Conservation (phyloP, 306 rosid genomes). For the Vigna radiata region DNA sequence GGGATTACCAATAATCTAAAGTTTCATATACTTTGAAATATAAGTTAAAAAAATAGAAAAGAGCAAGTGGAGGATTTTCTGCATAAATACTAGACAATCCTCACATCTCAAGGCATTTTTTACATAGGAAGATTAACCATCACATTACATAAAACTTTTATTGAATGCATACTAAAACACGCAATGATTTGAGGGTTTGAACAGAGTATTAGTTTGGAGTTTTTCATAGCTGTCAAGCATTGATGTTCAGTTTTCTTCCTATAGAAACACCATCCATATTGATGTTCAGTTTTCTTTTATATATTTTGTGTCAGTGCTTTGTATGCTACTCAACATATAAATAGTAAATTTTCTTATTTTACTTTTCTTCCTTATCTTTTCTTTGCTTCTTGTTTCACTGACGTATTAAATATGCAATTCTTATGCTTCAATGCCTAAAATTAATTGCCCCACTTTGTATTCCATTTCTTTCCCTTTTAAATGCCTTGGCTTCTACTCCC, state of each 20-base stretch:
- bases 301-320: no score
- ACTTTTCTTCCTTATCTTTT: no score
- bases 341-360: no score
- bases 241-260: no score
- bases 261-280: no score
- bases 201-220: background rate
- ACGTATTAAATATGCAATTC: background rate
- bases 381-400: no score
- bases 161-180: constrained; percentile 94
- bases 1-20: constrained; percentile 3
- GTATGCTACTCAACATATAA: no score
- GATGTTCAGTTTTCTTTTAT: no score
- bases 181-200: constrained; percentile 58
- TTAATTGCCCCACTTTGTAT: constrained; percentile 31
- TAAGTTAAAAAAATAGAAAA: background rate
- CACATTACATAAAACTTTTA: constrained; percentile 60
- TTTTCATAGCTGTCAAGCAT: no score
- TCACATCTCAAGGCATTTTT: constrained; percentile 44
- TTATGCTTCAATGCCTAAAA: background rate
- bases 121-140: constrained; percentile 53
- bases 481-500: no score
- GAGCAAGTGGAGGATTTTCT: constrained; percentile 36
- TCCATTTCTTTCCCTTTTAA: constrained; percentile 40
- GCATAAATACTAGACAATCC: constrained; percentile 43
- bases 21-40: constrained; percentile 6